These are phyloP conservation scores for Jackrogersella minutella DNA, from an alignment of 495 filamentous ascomycete genomes.

Conservation along the genomic window DNA sequence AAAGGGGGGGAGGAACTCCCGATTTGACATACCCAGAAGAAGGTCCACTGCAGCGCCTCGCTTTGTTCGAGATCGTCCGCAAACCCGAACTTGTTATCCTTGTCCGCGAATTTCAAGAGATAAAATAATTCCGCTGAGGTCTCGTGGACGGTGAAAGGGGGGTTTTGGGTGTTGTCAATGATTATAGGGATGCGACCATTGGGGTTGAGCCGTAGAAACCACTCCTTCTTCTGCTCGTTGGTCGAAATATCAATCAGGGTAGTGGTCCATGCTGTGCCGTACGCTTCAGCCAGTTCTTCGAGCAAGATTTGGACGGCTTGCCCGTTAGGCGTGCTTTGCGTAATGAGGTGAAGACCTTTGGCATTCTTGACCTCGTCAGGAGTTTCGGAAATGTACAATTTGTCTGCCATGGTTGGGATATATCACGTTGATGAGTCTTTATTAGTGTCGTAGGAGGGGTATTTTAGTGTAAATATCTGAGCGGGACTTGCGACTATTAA, in stretches of 20 bases:
- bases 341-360: slow-evolving; percentile 55
- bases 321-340: slow-evolving; percentile 45
- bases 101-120: slow-evolving; percentile 58
- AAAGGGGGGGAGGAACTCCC: too few relatives aligned
- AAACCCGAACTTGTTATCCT: slow-evolving; percentile 56
- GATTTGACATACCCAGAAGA: too few relatives aligned
- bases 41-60: slow-evolving; percentile 55
- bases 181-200: slow-evolving; percentile 62
- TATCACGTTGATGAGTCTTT: neutral
- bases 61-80: slow-evolving; percentile 53
- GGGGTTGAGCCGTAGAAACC: slow-evolving; percentile 63
- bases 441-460: too few relatives aligned
- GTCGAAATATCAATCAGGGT: slow-evolving; percentile 62
- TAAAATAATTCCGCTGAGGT: slow-evolving; percentile 62
- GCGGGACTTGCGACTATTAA: neutral
- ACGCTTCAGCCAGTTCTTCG: slow-evolving; percentile 53
- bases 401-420: slow-evolving; percentile 39
- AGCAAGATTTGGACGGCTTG: slow-evolving; percentile 43
- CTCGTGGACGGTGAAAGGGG: slow-evolving; percentile 62
- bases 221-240: slow-evolving; percentile 67
- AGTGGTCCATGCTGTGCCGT: slow-evolving; percentile 61
- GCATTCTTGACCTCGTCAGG: slow-evolving; percentile 54
- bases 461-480: neutral
- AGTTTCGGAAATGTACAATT: slow-evolving; percentile 52
- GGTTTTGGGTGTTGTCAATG: slow-evolving; percentile 58